Base-by-base conservation (phyloP, 2,329 filamentous ascomycete species). In the Drechslerella dactyloides region DNA sequence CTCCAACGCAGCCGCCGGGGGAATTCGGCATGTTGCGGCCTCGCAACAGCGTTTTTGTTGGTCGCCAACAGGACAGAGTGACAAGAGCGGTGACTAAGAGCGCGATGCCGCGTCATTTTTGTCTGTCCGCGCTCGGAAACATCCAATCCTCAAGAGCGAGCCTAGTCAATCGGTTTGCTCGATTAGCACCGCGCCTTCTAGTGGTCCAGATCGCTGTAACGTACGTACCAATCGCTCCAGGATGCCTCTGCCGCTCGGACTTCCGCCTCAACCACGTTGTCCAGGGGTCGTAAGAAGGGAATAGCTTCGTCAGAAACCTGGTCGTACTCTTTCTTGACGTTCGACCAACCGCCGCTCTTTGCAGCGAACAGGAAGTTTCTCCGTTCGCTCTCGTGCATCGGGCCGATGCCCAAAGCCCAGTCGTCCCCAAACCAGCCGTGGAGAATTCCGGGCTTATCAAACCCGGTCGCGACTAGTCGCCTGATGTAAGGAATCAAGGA, bases 381-480 rank as follows among this genome's bases (percentile, higher is more conserved):
- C 57, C 94, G 86, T 80, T 99, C 94, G 74, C 90, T 88, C 79
- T 97, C 91, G 78, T 96, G 90, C 69, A 97, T 82, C 10, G 88
- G 86, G 0, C 92, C 90, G 54, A 97, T 84, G 1, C 94, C 94
- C 19, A 85, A 82, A 35, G 82, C 80, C 90, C 93, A 99, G 78
- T 96, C 89, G 74, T 97, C 90, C n/a, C 94, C 94, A 76, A 97
- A 99, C 82, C 97, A 96, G 10, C 92, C 92, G 78, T 96, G 91
- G 70, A 99, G 82, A n/a, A 97, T 88, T 0, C 87, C 87, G 0
- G 90, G 87, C 44, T 87, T 88, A 79, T 97, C 94, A 82, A 96
- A 94, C 1, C 93, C 93, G 0, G 93, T 97, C 15, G 91, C 91
- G 52, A 97, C 87, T 1, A 97, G 85, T 15, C 94, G 90, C 35